A percentile compares a stretch with the other conserved stretches of the same genome.
Evolutionary conservation across 2,329 filamentous ascomycete genomes (phyloP).

Genomic region (Cytospora piceae): DNA sequence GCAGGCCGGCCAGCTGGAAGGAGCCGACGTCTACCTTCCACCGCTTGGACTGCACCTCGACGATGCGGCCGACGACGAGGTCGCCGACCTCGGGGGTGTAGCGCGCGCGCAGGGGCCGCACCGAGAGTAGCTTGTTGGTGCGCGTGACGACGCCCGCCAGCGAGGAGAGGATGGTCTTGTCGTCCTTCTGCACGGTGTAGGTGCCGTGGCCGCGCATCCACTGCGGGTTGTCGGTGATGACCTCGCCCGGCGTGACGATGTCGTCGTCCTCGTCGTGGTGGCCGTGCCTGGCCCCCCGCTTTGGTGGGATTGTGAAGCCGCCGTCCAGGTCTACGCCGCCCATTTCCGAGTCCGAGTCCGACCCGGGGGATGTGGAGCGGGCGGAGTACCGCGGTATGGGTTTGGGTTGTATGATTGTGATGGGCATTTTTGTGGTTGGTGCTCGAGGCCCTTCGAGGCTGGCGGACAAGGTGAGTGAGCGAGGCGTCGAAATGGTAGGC

Average conservation of each 20-base stretch:
- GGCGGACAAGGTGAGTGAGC: not conserved
- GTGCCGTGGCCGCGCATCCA: constrained; percentile 99
- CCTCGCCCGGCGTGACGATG: constrained; percentile 86
- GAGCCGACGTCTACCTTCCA: constrained; percentile 96
- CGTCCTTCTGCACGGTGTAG: constrained; percentile 60
- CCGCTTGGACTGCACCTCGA: constrained; percentile 88
- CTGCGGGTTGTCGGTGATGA: constrained; percentile 88
- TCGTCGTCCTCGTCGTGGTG: constrained; percentile 40
- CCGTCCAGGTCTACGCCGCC: constrained; percentile 44
- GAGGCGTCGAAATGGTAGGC: not conserved
- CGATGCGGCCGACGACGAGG: constrained; percentile 88
- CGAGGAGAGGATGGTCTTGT: constrained; percentile 78
- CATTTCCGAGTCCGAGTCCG: constrained; percentile 44
- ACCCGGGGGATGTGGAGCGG: constrained; percentile 29
- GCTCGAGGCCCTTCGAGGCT: not conserved
- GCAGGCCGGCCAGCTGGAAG: constrained; percentile 81
- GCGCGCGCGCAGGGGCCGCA: constrained; percentile 85
- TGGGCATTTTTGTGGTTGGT: constrained; percentile 35
- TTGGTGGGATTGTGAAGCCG: constrained; percentile 48
- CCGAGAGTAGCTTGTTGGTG: constrained; percentile 95
- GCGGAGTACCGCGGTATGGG: constrained; percentile 29
- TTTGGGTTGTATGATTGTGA: constrained; percentile 39
- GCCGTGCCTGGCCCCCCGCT: constrained; percentile 44
- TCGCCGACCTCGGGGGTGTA: constrained; percentile 97
- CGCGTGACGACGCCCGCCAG: constrained; percentile 88